These are phyloP conservation scores for Neophaeococcomyces mojaviensis DNA, from an alignment of 2,329 filamentous ascomycete genomes.

Conservation along the genomic window DNA sequence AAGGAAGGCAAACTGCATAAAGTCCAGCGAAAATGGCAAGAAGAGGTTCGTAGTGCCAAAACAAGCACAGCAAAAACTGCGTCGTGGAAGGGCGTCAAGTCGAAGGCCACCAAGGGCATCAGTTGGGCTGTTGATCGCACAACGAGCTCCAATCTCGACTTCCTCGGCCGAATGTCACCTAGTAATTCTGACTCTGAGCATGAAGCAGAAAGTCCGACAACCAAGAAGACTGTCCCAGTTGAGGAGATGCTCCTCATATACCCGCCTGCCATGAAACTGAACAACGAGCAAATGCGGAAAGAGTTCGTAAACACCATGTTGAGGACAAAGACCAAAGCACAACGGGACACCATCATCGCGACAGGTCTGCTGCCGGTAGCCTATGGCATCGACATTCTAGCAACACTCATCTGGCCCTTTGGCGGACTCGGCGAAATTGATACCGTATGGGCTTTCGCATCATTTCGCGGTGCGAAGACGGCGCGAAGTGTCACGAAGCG, in stretches of 20 bases:
- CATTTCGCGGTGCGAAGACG: conserved; percentile 34
- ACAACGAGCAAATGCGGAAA: conserved; percentile 29
- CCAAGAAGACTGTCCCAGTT: conserved; percentile 31
- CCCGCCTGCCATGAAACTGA: conserved; percentile 27
- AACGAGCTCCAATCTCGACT: conserved; percentile 37
- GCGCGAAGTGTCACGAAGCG: conserved; percentile 34
- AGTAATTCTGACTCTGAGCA: conserved; percentile 24
- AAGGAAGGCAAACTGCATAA: conserved; percentile 38
- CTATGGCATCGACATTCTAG: conserved; percentile 18
- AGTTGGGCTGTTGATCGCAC: conserved; percentile 35
- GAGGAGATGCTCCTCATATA: conserved; percentile 38
- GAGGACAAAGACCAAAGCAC: conserved; percentile 35
- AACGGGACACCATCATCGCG: conserved; percentile 36
- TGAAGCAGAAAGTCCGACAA: conserved; percentile 24
- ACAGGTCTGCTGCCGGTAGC: conserved; percentile 34
- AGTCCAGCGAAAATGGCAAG: conserved; percentile 39
- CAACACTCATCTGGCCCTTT: conserved; percentile 27
- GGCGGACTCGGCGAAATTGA: conserved; percentile 28
- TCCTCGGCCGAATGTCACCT: conserved; percentile 33
- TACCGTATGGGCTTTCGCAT: conserved; percentile 26
- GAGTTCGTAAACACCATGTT: conserved; percentile 38
- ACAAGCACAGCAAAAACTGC: conserved; percentile 33
- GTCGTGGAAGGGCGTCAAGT: conserved; percentile 38
- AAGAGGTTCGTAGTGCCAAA: conserved; percentile 38
- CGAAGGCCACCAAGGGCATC: conserved; percentile 34